Percentiles rank a stretch among this genome's conserved stretches.
Conservation (phyloP, 2,329 filamentous ascomycete genomes). For the Nigrograna mackinnonii region DNA sequence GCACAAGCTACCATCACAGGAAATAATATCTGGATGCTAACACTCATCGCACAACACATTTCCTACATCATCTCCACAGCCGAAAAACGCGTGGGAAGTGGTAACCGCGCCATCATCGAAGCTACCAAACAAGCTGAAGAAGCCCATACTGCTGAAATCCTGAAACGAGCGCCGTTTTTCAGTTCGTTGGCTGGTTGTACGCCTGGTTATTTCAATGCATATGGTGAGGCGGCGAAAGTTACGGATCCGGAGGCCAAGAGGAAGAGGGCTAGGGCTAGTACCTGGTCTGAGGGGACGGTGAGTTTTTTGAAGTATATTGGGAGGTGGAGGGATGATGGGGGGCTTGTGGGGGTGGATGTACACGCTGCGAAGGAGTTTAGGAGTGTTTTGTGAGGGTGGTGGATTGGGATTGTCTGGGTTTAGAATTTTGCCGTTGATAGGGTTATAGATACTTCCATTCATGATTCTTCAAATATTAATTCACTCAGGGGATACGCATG, state of each 20-base stretch:
- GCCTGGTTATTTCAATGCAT: neutral
- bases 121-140: neutral
- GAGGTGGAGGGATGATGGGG: no score
- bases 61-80: neutral
- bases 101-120: neutral
- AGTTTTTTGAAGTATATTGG: no score
- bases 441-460: no score
- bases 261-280: neutral
- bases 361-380: no score
- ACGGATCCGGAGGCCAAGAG: neutral
- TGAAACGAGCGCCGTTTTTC: neutral
- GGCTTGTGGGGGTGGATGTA: no score
- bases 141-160: neutral
- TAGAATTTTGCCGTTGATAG: no score
- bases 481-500: no score
- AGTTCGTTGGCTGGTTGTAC: neutral
- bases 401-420: no score
- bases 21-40: neutral
- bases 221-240: constrained; percentile 19
- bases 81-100: neutral
- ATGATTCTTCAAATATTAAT: no score
- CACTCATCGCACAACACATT: neutral
- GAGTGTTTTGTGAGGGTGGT: no score
- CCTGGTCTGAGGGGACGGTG: neutral
- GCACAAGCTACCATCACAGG: neutral